Evolutionary conservation across 192 early-diverging fungal genomes (phyloP), one percentile per base, ranked within the genome.

Genomic region (Coemansia sp.): DNA sequence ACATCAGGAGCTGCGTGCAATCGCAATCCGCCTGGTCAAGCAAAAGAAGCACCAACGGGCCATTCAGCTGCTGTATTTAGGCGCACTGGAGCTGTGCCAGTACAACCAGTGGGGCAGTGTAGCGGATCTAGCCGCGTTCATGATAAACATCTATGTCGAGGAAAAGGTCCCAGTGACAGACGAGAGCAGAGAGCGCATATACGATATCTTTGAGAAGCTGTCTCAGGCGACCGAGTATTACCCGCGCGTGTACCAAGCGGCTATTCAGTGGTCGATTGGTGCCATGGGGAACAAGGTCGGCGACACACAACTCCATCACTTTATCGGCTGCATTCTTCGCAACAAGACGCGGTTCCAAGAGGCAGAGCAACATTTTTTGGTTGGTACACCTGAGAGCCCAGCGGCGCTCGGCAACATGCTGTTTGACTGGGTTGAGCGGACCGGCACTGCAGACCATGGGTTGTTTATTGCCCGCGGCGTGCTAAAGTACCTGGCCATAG

Each of bases 1-100:
- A 2, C 94, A 98, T 71, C 95, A 98, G 72, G 96, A 96, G 92
- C 90, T 95, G 75, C 91, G 93, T 40, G 95, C 95, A 38, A 89
- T 96, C 12, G 90, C 88, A 68, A 88, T 90, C 70, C 93, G 93
- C 26, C 88, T 91, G 38, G 85, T 94, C n/a, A 95, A 94, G 71
- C 92, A 94, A 60, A 85, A 93, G 37, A 92, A 93, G 66, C 82
- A 86, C 67, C 75, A 72, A 34, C 84, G 88, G 38, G 92, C 93
- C 6, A 85, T 93, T 52, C 82, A 88, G 8, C 83, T 98, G 3
- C 77, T 97, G 23, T 86, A 90, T 68, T 84, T 89, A 25, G 96
- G 96, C 5, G 87, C 91, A 2, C 64, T 87, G 14, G 85, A 86
- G 22, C 85, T 98, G 54, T 75, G 91, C 59, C 82, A 88, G 61